These are phyloP conservation scores for Candida odintsovae DNA, from an alignment of 805 yeast species.

Conservation along the genomic window DNA sequence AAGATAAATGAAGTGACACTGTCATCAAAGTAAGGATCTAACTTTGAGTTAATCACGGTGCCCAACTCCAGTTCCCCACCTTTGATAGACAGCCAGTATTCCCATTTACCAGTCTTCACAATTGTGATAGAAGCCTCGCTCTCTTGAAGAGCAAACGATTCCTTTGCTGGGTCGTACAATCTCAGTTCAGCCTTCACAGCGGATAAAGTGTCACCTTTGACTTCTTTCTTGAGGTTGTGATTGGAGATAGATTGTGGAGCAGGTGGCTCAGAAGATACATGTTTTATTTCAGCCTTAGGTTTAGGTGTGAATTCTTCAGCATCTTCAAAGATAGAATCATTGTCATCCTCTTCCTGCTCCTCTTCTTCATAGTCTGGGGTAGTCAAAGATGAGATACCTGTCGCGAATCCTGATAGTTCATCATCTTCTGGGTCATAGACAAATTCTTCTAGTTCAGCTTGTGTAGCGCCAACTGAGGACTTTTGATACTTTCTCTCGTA, in stretches of 20 bases:
- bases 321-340: conserved; percentile 27
- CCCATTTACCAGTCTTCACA: conserved; percentile 42
- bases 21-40: conserved; percentile 64
- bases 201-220: conserved; percentile 23
- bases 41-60: conserved; percentile 36
- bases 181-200: conserved; percentile 32
- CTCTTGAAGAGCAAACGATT: conserved; percentile 41
- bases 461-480: conserved; percentile 39
- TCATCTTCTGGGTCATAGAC: conserved; percentile 30
- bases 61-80: conserved; percentile 30
- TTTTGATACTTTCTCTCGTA: conserved; percentile 69
- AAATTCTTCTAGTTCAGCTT: conserved; percentile 53
- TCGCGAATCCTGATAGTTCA: conserved; percentile 4
- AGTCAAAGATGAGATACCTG: conserved; percentile 6
- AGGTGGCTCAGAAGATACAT: background rate
- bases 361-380: conserved; percentile 5
- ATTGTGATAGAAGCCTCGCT: conserved; percentile 31
- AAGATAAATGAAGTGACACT: conserved; percentile 57
- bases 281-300: conserved; percentile 6
- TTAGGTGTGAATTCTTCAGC: conserved; percentile 25
- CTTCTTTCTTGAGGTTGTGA: conserved; percentile 8
- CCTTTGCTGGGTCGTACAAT: conserved; percentile 48
- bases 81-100: conserved; percentile 46
- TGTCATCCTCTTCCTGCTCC: conserved; percentile 22
- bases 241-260: background rate